These are phyloP conservation scores for Amphibolis antarctica DNA, from an alignment of 106 monocot species.

Conservation along the genomic window DNA sequence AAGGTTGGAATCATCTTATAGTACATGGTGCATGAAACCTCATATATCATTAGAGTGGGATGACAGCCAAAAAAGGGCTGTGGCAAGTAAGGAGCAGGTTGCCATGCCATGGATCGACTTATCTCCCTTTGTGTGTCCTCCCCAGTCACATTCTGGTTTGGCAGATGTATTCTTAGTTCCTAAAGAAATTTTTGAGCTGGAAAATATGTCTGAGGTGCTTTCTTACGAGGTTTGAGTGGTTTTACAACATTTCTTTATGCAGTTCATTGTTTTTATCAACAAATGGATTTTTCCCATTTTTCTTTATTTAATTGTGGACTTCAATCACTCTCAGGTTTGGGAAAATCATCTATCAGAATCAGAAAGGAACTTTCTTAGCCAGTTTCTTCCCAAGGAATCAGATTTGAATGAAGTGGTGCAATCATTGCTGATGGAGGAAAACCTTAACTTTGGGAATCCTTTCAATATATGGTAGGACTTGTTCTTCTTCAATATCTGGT, in stretches of 20 bases:
- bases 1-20: conserved; percentile 5
- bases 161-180: conserved; percentile 25
- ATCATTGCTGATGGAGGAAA: conserved; percentile 13
- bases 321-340: conserved; percentile 13
- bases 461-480: conserved; percentile 12
- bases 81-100: conserved; percentile 12
- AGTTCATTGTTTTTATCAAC: not conserved
- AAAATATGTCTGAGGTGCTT: conserved; percentile 7
- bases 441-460: conserved; percentile 24
- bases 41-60: conserved; percentile 12
- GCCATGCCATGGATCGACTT: conserved; percentile 20
- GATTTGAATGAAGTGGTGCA: conserved; percentile 8
- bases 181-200: conserved; percentile 12
- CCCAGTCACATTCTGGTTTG: not conserved
- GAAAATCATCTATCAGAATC: conserved; percentile 12
- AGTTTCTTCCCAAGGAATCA: conserved; percentile 17
- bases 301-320: not conserved
- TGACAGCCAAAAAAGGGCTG: conserved; percentile 1
- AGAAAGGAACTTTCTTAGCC: conserved; percentile 11
- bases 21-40: conserved; percentile 9
- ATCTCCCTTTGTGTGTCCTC: conserved; percentile 8
- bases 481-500: not conserved
- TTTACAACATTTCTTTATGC: not conserved
- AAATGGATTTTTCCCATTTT: not conserved
- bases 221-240: conserved; percentile 16